phyloP scores from a whole-genome alignment of 306 rosid genomes.

The Cyclanthera cordifolia region DNA sequence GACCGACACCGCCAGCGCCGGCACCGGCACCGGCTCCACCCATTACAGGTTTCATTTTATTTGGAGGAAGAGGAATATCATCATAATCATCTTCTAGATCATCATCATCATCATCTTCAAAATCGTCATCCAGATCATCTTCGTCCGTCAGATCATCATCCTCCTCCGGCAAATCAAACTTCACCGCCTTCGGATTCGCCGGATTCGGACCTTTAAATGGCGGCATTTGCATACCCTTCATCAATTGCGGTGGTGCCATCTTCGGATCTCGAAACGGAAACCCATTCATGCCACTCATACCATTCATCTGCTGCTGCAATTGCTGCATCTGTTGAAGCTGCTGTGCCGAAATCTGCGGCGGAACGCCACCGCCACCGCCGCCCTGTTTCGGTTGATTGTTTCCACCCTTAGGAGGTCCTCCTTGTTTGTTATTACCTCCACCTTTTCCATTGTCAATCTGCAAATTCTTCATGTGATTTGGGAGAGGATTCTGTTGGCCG shows the following conservation, averaged over 20 bases:
- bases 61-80: conserved; percentile 19
- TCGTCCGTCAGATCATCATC: conserved; percentile 34
- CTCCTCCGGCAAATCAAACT: conserved; percentile 40
- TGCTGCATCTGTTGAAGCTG: conserved; percentile 39
- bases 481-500: conserved; percentile 26
- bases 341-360: conserved; percentile 16
- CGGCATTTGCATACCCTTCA: conserved; percentile 42
- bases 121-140: conserved; percentile 35
- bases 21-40: conserved; percentile 21
- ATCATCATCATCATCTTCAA: conserved; percentile 23
- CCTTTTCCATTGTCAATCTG: conserved; percentile 53
- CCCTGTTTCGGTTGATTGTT: conserved; percentile 31
- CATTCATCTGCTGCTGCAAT: conserved; percentile 60
- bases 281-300: conserved; percentile 67
- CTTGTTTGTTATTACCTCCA: conserved; percentile 25
- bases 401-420: conserved; percentile 30
- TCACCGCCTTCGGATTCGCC: conserved; percentile 44
- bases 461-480: conserved; percentile 58
- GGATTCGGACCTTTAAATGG: conserved; percentile 18
- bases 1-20: conserved; percentile 13
- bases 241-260: conserved; percentile 40
- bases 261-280: conserved; percentile 59
- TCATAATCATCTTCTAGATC: conserved; percentile 48
- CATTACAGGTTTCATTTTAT: conserved; percentile 35
- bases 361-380: conserved; percentile 3